Conservation (phyloP, 2,329 filamentous ascomycete species). For the Arthrobotrys sinensis region DNA sequence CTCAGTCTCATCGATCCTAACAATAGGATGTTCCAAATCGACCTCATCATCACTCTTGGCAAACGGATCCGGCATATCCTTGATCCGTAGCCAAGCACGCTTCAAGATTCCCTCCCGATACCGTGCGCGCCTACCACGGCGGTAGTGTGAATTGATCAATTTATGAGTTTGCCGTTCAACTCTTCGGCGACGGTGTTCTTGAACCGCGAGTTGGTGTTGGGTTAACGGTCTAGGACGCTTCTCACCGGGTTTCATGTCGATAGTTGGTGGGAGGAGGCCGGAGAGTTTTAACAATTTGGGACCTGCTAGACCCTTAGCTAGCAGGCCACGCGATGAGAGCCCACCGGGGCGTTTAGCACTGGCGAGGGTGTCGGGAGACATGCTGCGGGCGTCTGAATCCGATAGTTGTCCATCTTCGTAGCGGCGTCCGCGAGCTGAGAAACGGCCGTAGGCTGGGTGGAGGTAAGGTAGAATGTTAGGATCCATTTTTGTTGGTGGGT, state of each 20-base stretch:
- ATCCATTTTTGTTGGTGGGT: neutral
- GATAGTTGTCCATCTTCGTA: conserved; percentile 55
- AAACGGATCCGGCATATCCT: conserved; percentile 73
- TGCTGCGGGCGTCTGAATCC: conserved; percentile 55
- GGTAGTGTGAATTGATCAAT: conserved; percentile 68
- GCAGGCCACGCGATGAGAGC: conserved; percentile 48
- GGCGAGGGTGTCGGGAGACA: conserved; percentile 51
- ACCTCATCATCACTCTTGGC: conserved; percentile 77
- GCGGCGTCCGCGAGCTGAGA: conserved; percentile 53
- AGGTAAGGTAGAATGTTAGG: conserved; percentile 21
- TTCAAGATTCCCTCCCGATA: conserved; percentile 78
- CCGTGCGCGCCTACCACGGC: conserved; percentile 72
- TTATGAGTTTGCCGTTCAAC: conserved; percentile 87
- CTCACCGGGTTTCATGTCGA: conserved; percentile 70
- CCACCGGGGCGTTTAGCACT: conserved; percentile 35
- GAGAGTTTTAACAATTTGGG: conserved; percentile 48
- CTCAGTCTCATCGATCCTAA: conserved; percentile 65
- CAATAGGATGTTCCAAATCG: conserved; percentile 65
- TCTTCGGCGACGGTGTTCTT: conserved; percentile 81
- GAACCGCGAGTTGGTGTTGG: conserved; percentile 85
- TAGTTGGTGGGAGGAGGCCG: conserved; percentile 64
- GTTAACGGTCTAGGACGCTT: conserved; percentile 81
- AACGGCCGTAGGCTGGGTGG: conserved; percentile 49
- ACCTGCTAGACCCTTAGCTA: conserved; percentile 54
- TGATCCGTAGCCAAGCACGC: conserved; percentile 77